Conservation (phyloP, 2,329 filamentous ascomycete genomes). For the Pestalotiopsis sp. region DNA sequence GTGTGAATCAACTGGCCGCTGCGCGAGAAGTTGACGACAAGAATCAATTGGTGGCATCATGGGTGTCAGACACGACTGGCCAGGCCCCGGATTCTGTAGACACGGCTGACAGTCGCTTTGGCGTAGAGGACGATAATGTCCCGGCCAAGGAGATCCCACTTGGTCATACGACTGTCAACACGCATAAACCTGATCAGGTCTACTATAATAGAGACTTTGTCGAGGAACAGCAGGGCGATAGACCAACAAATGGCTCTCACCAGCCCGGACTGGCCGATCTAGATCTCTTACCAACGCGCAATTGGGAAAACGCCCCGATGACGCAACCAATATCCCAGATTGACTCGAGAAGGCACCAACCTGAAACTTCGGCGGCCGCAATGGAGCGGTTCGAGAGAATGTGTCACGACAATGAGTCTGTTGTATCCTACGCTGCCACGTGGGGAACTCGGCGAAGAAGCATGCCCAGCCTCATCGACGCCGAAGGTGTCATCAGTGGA, state of each 20-base stretch:
- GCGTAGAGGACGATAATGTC: slow-evolving; percentile 38
- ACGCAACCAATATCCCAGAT: slow-evolving; percentile 46
- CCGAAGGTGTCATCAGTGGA: slow-evolving; percentile 62
- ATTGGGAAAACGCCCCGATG: slow-evolving; percentile 53
- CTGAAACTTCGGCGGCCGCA: slow-evolving; percentile 54
- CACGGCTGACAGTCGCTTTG: slow-evolving; percentile 16
- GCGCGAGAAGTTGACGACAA: slow-evolving; percentile 45
- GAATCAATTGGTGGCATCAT: slow-evolving; percentile 53
- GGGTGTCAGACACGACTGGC: slow-evolving; percentile 43
- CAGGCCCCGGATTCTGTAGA: slow-evolving; percentile 18
- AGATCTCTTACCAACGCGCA: slow-evolving; percentile 50
- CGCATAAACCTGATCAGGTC: slow-evolving; percentile 48
- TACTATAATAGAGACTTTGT: slow-evolving; percentile 40
- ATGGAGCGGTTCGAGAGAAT: slow-evolving; percentile 56
- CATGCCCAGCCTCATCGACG: slow-evolving; percentile 60
- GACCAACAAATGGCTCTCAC: slow-evolving; percentile 41
- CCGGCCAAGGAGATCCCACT: slow-evolving; percentile 46
- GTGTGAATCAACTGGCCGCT: slow-evolving; percentile 51
- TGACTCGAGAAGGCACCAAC: slow-evolving; percentile 42
- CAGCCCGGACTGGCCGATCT: slow-evolving; percentile 41
- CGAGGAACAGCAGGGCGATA: slow-evolving; percentile 24
- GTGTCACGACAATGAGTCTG: slow-evolving; percentile 58
- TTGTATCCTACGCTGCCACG: slow-evolving; percentile 66
- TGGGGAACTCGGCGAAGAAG: slow-evolving; percentile 71
- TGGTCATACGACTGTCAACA: slow-evolving; percentile 53